Evolutionary conservation across 2,329 filamentous ascomycete species (phyloP).

Genomic region (Exutisphaerella laricina): DNA sequence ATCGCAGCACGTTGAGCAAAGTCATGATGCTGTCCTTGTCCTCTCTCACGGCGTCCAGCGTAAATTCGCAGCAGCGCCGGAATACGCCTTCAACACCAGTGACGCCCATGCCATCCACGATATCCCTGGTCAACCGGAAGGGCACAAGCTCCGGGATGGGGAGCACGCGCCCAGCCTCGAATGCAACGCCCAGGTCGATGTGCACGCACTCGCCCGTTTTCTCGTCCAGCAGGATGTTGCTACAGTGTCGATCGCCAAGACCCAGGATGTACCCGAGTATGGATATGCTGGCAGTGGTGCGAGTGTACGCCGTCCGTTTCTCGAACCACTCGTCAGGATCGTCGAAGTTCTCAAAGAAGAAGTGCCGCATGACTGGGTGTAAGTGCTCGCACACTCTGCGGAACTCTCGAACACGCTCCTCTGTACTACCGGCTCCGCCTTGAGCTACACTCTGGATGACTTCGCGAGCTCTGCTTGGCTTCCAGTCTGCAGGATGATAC

Average conservation of each 20-base stretch:
- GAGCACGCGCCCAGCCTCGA: conserved; percentile 92
- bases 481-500: conserved; percentile 81
- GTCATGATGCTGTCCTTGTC: conserved; percentile 98
- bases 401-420: conserved; percentile 68
- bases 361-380: conserved; percentile 90
- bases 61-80: conserved; percentile 96
- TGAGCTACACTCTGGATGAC: conserved; percentile 67
- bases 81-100: conserved; percentile 95
- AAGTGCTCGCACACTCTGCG: conserved; percentile 74
- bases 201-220: conserved; percentile 91
- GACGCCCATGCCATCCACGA: conserved; percentile 95
- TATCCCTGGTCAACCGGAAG: conserved; percentile 87
- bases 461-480: conserved; percentile 68
- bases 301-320: conserved; percentile 81
- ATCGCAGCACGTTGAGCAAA: conserved; percentile 93
- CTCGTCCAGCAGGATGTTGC: conserved; percentile 91
- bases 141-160: conserved; percentile 94
- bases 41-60: conserved; percentile 85
- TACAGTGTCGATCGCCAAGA: conserved; percentile 87
- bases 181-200: conserved; percentile 94
- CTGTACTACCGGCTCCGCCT: conserved; percentile 52
- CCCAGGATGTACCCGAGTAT: conserved; percentile 87
- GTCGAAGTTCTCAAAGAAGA: conserved; percentile 91
- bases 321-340: conserved; percentile 96
- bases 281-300: conserved; percentile 89